These are phyloP conservation scores for Populus simonii DNA, from an alignment of 345 rosid species.

Conservation along the genomic window DNA sequence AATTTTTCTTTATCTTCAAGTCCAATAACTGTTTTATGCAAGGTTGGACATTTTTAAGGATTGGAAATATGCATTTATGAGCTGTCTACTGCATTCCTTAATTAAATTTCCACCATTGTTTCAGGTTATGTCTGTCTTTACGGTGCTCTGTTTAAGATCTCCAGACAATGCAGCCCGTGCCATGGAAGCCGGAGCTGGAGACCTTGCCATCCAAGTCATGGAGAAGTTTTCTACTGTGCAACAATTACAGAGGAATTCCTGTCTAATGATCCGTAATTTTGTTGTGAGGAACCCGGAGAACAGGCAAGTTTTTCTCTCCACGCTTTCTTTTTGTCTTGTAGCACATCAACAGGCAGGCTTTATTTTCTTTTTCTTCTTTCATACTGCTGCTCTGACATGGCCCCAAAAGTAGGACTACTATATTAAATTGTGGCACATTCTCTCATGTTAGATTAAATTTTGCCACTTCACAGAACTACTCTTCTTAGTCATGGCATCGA, in stretches of 20 bases:
- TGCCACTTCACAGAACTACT: constrained; percentile 44
- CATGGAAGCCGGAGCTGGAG: constrained; percentile 92
- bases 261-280: constrained; percentile 90
- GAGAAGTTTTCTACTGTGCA: constrained; percentile 63
- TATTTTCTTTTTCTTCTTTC: background rate
- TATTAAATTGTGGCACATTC: background rate
- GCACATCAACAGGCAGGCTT: too few species aligned
- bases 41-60: background rate
- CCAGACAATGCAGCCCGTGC: constrained; percentile 83
- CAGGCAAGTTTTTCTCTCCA: constrained; percentile 44
- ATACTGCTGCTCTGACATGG: background rate
- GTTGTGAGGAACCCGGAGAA: constrained; percentile 78
- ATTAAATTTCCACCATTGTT: background rate
- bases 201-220: constrained; percentile 83
- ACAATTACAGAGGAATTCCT: constrained; percentile 68
- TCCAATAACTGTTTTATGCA: background rate
- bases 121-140: constrained; percentile 74
- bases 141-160: constrained; percentile 79
- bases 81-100: background rate
- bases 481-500: constrained; percentile 71
- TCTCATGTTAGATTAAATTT: background rate
- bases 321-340: too few species aligned
- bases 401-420: background rate
- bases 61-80: background rate
- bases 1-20: background rate